phyloP scores from a whole-genome alignment of 148 eudicot species.

The Salicornia ramosissima region DNA sequence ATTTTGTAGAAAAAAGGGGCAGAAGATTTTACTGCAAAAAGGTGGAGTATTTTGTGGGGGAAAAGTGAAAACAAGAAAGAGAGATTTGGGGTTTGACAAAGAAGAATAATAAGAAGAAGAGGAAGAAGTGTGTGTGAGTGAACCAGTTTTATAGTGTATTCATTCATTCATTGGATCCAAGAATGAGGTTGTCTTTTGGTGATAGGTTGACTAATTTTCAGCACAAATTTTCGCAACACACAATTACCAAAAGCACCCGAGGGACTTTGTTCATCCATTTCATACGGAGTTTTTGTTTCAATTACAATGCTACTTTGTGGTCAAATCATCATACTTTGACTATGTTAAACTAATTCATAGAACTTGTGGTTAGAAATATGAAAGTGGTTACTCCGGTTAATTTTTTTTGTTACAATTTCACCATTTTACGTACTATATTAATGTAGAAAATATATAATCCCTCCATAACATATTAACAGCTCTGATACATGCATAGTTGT shows the following conservation, averaged over 20 bases:
- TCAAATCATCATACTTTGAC: no score
- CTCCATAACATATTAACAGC: no score
- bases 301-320: no score
- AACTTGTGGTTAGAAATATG: no score
- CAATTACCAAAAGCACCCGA: constrained; percentile 1
- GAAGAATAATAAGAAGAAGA: neutral
- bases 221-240: neutral
- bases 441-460: no score
- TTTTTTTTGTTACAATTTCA: no score
- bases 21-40: constrained; percentile 1
- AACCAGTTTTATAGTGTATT: neutral
- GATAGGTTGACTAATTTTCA: constrained; percentile 2
- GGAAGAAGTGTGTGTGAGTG: neutral
- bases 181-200: constrained; percentile 5
- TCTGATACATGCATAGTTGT: no score
- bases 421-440: no score
- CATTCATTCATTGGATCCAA: constrained; percentile 5
- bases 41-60: constrained; percentile 1
- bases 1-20: neutral
- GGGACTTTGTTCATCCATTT: neutral
- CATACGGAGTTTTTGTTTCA: no score
- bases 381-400: no score
- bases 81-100: constrained; percentile 6
- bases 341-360: no score
- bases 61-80: neutral